phyloP scores from a whole-genome alignment of 1,139 yeast genomes.

The Yamadazyma siamensis region DNA sequence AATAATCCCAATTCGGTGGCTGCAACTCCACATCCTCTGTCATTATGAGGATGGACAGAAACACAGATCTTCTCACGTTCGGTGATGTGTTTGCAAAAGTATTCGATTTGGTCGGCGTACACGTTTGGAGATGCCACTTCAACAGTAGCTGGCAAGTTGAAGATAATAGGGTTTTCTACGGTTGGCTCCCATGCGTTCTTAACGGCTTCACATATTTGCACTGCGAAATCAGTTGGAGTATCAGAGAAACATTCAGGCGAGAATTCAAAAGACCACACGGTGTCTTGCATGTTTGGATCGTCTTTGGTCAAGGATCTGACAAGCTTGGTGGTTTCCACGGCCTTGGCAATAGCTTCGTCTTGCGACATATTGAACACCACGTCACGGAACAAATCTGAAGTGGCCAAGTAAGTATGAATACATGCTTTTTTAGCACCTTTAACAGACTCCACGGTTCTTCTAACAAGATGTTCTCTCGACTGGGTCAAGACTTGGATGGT shows the following conservation, averaged over 20 bases:
- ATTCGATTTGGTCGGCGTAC: constrained; percentile 95
- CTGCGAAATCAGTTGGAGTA: constrained; percentile 78
- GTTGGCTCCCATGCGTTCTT: constrained; percentile 90
- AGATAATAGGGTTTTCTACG: constrained; percentile 78
- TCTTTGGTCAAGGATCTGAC: constrained; percentile 86
- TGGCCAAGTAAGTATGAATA: constrained; percentile 87
- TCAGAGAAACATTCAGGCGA: constrained; percentile 96
- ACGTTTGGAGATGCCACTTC: constrained; percentile 93
- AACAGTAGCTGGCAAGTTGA: constrained; percentile 98
- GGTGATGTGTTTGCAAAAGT: constrained; percentile 70
- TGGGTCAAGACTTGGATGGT: constrained; percentile 89
- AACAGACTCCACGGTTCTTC: constrained; percentile 84
- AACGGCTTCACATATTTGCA: constrained; percentile 92
- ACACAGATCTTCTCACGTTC: constrained; percentile 85
- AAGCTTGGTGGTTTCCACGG: constrained; percentile 76
- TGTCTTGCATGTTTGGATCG: constrained; percentile 66
- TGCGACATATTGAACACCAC: constrained; percentile 85
- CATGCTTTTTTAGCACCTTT: constrained; percentile 89
- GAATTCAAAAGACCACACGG: constrained; percentile 88
- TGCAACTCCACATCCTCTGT: constrained; percentile 97
- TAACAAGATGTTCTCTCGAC: constrained; percentile 85
- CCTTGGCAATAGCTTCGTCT: constrained; percentile 75
- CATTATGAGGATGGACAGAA: constrained; percentile 94
- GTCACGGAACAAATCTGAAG: constrained; percentile 86
- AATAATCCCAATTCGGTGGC: constrained; percentile 91